These are phyloP conservation scores for Krasilnikovozyma curviuscula DNA, from an alignment of 768 basidiomycete genomes.

Conservation along the genomic window DNA sequence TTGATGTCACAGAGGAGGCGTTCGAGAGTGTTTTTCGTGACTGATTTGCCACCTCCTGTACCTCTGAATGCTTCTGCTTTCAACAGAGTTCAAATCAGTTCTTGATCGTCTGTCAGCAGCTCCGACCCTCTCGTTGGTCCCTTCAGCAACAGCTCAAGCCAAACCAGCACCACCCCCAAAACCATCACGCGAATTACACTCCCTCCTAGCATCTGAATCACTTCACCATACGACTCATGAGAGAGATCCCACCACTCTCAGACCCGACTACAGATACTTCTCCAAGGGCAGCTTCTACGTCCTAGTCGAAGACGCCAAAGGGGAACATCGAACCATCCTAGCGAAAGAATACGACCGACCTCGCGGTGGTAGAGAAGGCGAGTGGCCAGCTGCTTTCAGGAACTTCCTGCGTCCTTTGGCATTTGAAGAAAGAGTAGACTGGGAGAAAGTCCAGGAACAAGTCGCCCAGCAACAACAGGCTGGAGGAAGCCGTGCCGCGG, in stretches of 20 bases:
- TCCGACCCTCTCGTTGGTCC: neutral
- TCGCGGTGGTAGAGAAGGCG: conserved; percentile 32
- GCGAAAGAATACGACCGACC: conserved; percentile 59
- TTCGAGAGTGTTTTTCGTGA: neutral
- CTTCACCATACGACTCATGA: conserved; percentile 76
- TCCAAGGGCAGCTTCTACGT: conserved; percentile 53
- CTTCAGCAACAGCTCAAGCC: neutral
- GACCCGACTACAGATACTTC: conserved; percentile 79
- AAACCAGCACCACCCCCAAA: neutral
- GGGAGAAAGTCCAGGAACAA: too few relatives aligned
- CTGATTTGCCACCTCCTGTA: neutral
- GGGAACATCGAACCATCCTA: conserved; percentile 66
- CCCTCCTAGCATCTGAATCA: conserved; percentile 39
- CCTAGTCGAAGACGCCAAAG: conserved; percentile 73
- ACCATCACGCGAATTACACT: conserved; percentile 2
- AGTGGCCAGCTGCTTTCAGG: conserved; percentile 62
- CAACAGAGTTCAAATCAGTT: conserved; percentile 10
- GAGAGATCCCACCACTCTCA: conserved; percentile 72
- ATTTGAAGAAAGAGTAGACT: too few relatives aligned
- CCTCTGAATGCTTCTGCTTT: neutral
- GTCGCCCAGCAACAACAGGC: too few relatives aligned
- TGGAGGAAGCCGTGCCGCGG: too few relatives aligned
- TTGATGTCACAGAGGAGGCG: neutral
- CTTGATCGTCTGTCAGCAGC: conserved; percentile 10
- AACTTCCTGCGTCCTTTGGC: conserved; percentile 19